Base-by-base conservation (phyloP, 768 basidiomycete species). In the Boletus subcaerulescens region DNA sequence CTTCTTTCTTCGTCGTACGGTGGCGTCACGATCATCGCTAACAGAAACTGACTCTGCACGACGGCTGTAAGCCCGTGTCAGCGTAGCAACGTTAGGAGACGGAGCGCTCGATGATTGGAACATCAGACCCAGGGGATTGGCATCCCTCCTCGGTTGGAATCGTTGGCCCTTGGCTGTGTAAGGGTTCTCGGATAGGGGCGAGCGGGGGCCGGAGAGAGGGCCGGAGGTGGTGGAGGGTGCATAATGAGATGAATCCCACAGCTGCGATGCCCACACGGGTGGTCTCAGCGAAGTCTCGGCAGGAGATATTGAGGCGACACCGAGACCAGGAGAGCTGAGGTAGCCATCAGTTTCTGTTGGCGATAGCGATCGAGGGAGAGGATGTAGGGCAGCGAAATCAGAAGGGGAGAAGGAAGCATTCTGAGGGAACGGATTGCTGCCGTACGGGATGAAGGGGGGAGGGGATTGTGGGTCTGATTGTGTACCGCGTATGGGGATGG, bases 31-130 rank as follows among this genome's bases (percentile, higher is more conserved):
- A 59, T 89, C 87, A 50, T 87, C 78, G 50, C 67, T 74, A 47
- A 80, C 70, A 62, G 79, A 81, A 52, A 81, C 80, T 14, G 86
- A 87, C 64, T 86, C 87, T 51, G 86, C 82, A 29, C 84, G 80
- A 45, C 83, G 80, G 67, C 79, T 84, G 76, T 87, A 89, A 15
- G 78, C 70, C 33, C 89, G 78, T 40, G 81, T 71, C 64, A 83
- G 72, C 26, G 74, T 71, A 48, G 81, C 77, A 26, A 74, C 71
- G 53, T 76, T 77, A 3, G 76, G 71, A 48, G 85, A 76, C 18
- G 89, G 89, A 1, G 89, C 89, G 58, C 86, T 88, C 11, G 87
- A 80, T 12, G 87, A 85, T 50, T 82, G 82, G 74, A 91, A 88
- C 50, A 85, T 71, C 36, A 81, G 78, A 17, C 75, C 73, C 31